Evolutionary conservation across 139 green algal species (phyloP).

Genomic region (Diplosphaera chodatii): DNA sequence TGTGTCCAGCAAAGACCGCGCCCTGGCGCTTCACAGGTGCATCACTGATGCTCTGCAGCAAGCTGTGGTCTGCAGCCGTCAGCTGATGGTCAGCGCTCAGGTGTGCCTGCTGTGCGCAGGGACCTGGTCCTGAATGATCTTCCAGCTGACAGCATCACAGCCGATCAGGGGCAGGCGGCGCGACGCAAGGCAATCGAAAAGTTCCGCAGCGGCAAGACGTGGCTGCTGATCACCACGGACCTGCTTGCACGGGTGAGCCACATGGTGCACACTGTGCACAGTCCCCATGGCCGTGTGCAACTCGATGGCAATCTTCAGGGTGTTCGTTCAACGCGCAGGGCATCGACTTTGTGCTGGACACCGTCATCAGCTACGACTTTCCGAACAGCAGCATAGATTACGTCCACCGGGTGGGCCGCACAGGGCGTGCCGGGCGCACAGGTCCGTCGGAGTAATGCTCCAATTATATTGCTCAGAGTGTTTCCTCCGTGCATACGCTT

Average conservation of each 20-base stretch:
- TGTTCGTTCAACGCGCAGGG: constrained; percentile 4
- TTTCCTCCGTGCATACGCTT: too few species aligned
- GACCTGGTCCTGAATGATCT: constrained; percentile 76
- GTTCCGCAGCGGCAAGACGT: constrained; percentile 68
- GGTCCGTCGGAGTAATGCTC: constrained; percentile 14
- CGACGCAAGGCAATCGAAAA: constrained; percentile 64
- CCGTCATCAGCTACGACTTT: constrained; percentile 97
- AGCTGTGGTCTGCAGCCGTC: too few species aligned
- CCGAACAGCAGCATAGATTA: constrained; percentile 79
- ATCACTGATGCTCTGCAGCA: too few species aligned
- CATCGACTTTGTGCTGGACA: constrained; percentile 83
- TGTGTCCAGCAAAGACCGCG: constrained; percentile 80
- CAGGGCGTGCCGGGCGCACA: constrained; percentile 49
- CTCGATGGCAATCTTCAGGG: too few species aligned
- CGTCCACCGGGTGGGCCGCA: constrained; percentile 74
- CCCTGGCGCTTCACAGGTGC: constrained; percentile 59
- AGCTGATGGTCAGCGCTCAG: too few species aligned
- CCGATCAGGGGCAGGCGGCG: constrained; percentile 55
- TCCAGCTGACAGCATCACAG: constrained; percentile 76
- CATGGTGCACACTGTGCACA: too few species aligned
- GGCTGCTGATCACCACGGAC: constrained; percentile 93
- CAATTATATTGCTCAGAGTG: neutral
- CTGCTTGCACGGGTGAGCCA: constrained; percentile 57
- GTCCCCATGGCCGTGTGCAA: too few species aligned
- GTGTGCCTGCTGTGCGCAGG: neutral